Evolutionary conservation across 2,329 filamentous ascomycete species (phyloP), one percentile per base, ranked within the genome.

Genomic region (Fusarium sp.): DNA sequence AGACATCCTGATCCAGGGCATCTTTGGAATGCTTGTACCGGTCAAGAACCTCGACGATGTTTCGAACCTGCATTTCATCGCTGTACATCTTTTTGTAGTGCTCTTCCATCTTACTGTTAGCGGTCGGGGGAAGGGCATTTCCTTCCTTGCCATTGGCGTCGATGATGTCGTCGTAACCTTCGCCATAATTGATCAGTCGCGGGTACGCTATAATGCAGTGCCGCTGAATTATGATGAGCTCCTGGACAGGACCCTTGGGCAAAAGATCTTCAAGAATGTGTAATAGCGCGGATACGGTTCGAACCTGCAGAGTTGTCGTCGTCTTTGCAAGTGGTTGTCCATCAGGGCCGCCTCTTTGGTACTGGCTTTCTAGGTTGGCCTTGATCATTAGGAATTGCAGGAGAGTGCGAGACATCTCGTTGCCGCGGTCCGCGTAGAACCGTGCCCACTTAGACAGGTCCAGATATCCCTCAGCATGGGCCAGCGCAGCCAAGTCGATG

Each of bases 31-130:
- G 91, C 82, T 99, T 98, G 85, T 98, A 97, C 65, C 90, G 89
- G 73, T 94, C 92, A 78, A 99, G 89, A 42, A 94, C 90, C 71
- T 93, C 92, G 61, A 99, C 93, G 73, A 99, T 93, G 64, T 94
- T 91, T 64, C 94, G 91, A 20, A 98, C 93, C 72, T 96, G 93
- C 22, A 95, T 91, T 75, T 98, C 94, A 74, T 94, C 93, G 74
- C 94, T 93, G 81, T 99, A 99, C 95, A 99, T 98, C 79, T 94
- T 94, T 83, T 98, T 98, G 82, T 98, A 99, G 72, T 98, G 92
- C 75, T 98, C 94, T 79, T 98, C 95, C 96, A 99, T 99, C 81
- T 94, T 94, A 73, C 89, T 91, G 76, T 97, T 95, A 63, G 96
- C 94, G 24, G 92, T 91, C 22, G 89, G 87, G 0, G 95, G 93